These are phyloP conservation scores for Venturia aucupariae DNA, from an alignment of 2,329 filamentous ascomycete genomes.

Conservation along the genomic window DNA sequence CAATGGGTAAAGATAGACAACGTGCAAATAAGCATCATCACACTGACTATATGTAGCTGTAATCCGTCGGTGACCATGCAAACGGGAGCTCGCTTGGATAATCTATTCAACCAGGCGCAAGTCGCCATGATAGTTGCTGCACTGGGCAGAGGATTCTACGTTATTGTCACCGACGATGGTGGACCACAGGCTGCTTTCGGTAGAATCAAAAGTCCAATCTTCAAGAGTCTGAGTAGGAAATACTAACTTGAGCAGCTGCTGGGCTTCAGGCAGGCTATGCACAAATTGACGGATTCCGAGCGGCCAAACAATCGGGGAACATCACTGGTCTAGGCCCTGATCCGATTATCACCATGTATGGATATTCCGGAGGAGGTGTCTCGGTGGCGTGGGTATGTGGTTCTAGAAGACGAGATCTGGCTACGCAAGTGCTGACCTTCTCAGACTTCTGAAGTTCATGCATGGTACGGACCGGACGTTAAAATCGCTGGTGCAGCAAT, in stretches of 20 bases:
- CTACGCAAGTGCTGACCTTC: background rate
- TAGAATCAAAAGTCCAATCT: background rate
- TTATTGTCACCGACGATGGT: conserved; percentile 12
- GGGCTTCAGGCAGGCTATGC: conserved; percentile 33
- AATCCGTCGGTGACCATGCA: conserved; percentile 12
- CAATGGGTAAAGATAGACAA: background rate
- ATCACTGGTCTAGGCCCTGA: conserved; percentile 16
- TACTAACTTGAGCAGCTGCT: background rate
- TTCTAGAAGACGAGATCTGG: background rate
- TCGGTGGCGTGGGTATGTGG: conserved; percentile 39
- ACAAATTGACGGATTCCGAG: conserved; percentile 36
- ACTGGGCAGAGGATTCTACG: conserved; percentile 9
- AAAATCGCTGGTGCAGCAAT: conserved; percentile 40
- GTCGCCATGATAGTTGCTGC: conserved; percentile 1
- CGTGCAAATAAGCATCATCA: background rate
- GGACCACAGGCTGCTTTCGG: conserved; percentile 9
- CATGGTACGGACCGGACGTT: conserved; percentile 45
- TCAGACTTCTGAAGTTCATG: conserved; percentile 39
- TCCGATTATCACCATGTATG: conserved; percentile 38
- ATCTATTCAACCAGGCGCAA: conserved; percentile 9
- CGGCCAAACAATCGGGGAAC: conserved; percentile 22
- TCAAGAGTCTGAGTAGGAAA: background rate
- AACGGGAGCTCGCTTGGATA: conserved; percentile 2
- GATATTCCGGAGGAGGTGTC: conserved; percentile 47
- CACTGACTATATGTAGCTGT: conserved; percentile 2